phyloP scores from a whole-genome alignment of 2,329 filamentous ascomycete genomes.

The Byssoonygena ceratinophila region DNA sequence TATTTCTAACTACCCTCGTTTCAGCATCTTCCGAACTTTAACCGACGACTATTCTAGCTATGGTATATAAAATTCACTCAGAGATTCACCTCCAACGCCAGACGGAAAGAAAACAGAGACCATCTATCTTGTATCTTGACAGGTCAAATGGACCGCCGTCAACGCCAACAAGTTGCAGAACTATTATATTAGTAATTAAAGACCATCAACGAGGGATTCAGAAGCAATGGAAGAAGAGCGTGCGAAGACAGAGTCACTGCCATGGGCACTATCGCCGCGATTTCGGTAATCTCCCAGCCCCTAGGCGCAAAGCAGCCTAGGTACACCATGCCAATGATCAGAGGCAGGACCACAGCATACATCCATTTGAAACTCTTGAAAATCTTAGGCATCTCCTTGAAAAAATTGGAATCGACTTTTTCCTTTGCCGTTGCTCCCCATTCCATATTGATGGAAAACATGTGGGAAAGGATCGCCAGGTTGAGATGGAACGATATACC shows the following conservation, averaged over 20 bases:
- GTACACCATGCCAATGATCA: conserved; percentile 22
- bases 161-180: neutral
- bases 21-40: no score
- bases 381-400: conserved; percentile 71
- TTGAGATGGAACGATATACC: conserved; percentile 62
- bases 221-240: conserved; percentile 18
- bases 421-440: conserved; percentile 83
- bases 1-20: no score
- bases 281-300: conserved; percentile 34
- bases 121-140: neutral
- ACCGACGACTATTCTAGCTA: neutral
- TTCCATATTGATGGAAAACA: conserved; percentile 76
- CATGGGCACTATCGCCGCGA: conserved; percentile 19
- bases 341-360: conserved; percentile 34
- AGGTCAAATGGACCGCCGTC: neutral
- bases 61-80: neutral
- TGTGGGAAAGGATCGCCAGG: conserved; percentile 67
- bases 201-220: conserved; percentile 20
- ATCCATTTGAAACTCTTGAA: conserved; percentile 67
- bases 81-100: neutral
- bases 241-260: conserved; percentile 17
- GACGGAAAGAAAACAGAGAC: neutral
- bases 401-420: conserved; percentile 62
- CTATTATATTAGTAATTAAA: conserved; percentile 17
- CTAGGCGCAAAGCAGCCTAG: conserved; percentile 23